These are phyloP conservation scores for Plasmodium blacklocki DNA, from an alignment of 169 alveolate species.

Conservation along the genomic window DNA sequence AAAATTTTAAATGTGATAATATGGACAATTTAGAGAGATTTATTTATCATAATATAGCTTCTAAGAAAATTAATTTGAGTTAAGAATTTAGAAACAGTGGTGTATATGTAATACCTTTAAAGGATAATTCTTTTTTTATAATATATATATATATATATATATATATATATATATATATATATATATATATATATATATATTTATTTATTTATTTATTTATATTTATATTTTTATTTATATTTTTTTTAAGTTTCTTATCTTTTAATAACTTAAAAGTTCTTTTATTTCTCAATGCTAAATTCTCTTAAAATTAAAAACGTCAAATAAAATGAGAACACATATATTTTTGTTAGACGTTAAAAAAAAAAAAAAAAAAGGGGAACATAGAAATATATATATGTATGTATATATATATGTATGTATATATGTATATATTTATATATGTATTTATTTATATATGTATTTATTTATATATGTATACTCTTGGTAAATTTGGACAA, in stretches of 20 bases:
- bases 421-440: too few species aligned
- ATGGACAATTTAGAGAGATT: constrained; percentile 24
- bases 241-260: not conserved
- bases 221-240: not conserved
- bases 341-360: too few species aligned
- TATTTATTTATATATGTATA: too few species aligned
- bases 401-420: too few species aligned
- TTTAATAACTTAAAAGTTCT: not conserved
- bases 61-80: constrained; percentile 40
- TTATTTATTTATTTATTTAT: not conserved
- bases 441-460: too few species aligned
- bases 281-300: too few species aligned
- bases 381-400: too few species aligned
- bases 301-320: too few species aligned
- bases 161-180: not conserved
- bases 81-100: not conserved
- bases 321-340: too few species aligned
- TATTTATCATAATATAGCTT: constrained; percentile 49
- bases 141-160: not conserved
- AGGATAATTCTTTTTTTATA: not conserved
- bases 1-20: constrained; percentile 41
- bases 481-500: too few species aligned
- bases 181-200: not conserved
- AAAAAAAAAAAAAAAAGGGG: too few species aligned
- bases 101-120: not conserved